Evolutionary conservation across 1,139 yeast species (phyloP), one percentile per base, ranked within the genome.

Genomic region (Debaryomycetaceae sp.): DNA sequence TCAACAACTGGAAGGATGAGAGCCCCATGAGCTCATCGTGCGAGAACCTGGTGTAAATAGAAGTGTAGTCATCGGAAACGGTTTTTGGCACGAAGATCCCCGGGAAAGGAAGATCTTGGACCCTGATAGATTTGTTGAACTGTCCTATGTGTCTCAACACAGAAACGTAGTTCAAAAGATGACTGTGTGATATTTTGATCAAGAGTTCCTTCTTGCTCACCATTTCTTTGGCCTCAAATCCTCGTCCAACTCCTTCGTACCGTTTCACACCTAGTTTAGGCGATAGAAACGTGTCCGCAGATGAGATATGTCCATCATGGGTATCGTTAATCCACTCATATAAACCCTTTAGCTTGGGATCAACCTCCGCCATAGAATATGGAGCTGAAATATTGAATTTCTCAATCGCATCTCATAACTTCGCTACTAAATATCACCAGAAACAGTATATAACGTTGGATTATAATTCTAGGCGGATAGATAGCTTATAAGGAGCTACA

Each of bases 81-180:
- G 43, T 41, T 3, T 47, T 45, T 1, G 66, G 65, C 11, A 60
- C 58, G 11, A 55, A 60, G 11, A 66, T 48, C 39, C 47, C 51
- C n/a, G 49, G 49, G 23, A 46, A 42, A 45, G 63, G 63, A 4
- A 63, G 53, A 13, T 59, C 65, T 1, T 57, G 49, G 14, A 62
- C 47, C 22, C 45, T 49, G 24, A 55, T 46, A n/a, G 41, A 29
- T 6, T 53, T 45, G 43, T 61, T 63, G 51, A 58, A 56, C 27
- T 50, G 58, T 9, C 66, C 46, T 22, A 73, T 63, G 49, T 72
- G 76, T 20, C 63, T 61, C 24, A 69, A 67, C 23, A 83, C 78
- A 0, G 91, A 78, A 39, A 78, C 69, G 52, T 74, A 74, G 58
- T 87, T 88, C 41, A 88, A 57, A 46, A 88, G 74, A 53, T 72